phyloP scores from a whole-genome alignment of 2,329 filamentous ascomycete species.

The Aspergillus vadensis region DNA sequence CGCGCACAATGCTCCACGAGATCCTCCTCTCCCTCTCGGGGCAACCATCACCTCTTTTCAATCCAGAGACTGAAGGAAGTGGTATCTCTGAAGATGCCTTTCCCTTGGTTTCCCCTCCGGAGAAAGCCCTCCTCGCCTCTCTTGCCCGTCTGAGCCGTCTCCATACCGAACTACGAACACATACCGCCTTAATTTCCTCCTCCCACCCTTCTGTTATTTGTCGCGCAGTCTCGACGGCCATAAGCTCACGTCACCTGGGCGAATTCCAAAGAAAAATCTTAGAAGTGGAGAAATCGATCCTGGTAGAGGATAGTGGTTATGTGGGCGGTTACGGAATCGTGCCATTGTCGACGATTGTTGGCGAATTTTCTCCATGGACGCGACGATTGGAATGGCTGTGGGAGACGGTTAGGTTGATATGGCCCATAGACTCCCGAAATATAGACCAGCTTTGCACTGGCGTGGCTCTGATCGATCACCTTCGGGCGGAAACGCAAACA shows the following conservation, averaged over 20 bases:
- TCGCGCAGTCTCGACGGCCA: constrained; percentile 79
- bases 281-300: constrained; percentile 76
- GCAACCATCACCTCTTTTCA: constrained; percentile 85
- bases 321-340: constrained; percentile 95
- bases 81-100: constrained; percentile 53
- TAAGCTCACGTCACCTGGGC: constrained; percentile 72
- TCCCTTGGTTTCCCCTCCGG: constrained; percentile 69
- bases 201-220: constrained; percentile 80
- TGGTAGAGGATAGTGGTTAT: constrained; percentile 72
- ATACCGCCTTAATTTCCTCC: constrained; percentile 67
- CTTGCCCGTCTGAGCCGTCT: constrained; percentile 76
- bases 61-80: constrained; percentile 51
- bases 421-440: constrained; percentile 43
- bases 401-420: constrained; percentile 70
- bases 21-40: constrained; percentile 95
- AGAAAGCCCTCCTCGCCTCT: constrained; percentile 76
- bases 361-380: constrained; percentile 85
- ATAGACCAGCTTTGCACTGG: constrained; percentile 58
- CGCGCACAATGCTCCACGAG: constrained; percentile 84
- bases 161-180: constrained; percentile 70
- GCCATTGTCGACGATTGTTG: constrained; percentile 79
- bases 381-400: constrained; percentile 84
- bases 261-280: constrained; percentile 82
- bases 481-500: constrained; percentile 77
- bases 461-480: constrained; percentile 72